Base-by-base conservation (phyloP, 1,284 basidiomycete genomes). In the Fomes fomentarius region DNA sequence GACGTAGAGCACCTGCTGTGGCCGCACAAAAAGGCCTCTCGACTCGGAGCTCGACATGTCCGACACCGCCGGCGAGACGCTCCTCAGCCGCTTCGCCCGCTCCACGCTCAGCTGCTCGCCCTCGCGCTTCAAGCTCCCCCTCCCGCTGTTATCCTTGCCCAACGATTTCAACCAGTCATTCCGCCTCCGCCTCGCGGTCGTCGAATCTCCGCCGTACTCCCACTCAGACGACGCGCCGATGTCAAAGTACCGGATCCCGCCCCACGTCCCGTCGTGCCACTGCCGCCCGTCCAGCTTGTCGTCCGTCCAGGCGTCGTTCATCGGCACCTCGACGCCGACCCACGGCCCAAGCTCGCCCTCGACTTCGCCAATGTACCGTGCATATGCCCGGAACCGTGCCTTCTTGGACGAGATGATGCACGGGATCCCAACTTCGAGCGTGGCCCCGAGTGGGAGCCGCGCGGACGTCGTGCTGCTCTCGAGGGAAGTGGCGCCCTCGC, bases 301-400 rank as follows among this genome's bases (percentile, higher is more conserved):
- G 15, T 75, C 77, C 26, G 73, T 74, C 79, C 82, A 83, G 19
- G 73, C 72, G 19, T 86, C 82, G 63, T 79, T 71, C 53, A 91
- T 77, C 0, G 91, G 88, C 14, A 95, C 89, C 69, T 97, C 94
- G 4, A 97, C 87, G 4, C 94, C 95, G 4, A 97, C 91, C 94
- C 94, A 97, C 0, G 89, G 85, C 0, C 93, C 94, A 5, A 68
- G 66, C 68, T 92, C 89, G 43, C 90, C 91, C 48, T 82, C 79
- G 4, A 96, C 82, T 63, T 90, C 86, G 2, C 94, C 94, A 47
- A 96, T 92, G 66, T 96, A 96, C 8, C 93, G 78, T 19, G 93
- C 92, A 62, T 85, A 88, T 1, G 93, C 94, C 49, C 88, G 86
- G 78, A 96, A 95, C 11, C 92, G 82, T 54, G 87, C 87, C 26